Evolutionary conservation across 371 early-diverging fungal genomes (phyloP).

Genomic region (Lichtheimia hyalospora): DNA sequence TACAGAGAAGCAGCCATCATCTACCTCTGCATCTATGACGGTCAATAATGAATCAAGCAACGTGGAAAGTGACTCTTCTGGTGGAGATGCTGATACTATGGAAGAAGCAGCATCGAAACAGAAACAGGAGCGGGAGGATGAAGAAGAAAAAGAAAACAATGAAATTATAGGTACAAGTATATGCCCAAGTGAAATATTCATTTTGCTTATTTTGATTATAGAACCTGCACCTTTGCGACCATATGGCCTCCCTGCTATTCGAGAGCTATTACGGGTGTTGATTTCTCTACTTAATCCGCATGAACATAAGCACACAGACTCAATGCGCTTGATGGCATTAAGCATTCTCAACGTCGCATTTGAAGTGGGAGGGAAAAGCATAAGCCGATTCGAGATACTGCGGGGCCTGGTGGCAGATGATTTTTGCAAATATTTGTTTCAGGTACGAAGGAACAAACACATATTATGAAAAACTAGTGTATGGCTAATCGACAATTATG

Average conservation of each 20-base stretch:
- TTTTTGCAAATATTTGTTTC: conserved; percentile 84
- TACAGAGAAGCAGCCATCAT: too few relatives aligned
- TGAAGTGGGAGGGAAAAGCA: conserved; percentile 81
- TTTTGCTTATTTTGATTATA: not conserved
- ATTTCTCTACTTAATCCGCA: conserved; percentile 89
- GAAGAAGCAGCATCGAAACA: conserved; percentile 7
- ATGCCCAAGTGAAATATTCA: not conserved
- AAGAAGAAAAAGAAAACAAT: not conserved
- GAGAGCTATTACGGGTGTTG: conserved; percentile 87
- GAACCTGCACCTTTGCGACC: conserved; percentile 35
- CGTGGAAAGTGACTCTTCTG: not conserved
- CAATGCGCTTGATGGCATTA: conserved; percentile 88
- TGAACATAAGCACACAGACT: conserved; percentile 90
- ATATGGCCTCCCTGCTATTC: conserved; percentile 84
- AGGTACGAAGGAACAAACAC: conserved; percentile 40
- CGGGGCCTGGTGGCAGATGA: conserved; percentile 79
- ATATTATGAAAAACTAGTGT: not conserved
- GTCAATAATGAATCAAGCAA: too few relatives aligned
- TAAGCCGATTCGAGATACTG: conserved; percentile 70
- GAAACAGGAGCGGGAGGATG: conserved; percentile 2
- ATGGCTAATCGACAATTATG: not conserved
- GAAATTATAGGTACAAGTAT: not conserved
- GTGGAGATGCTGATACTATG: conserved; percentile 6
- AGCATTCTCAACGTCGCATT: conserved; percentile 77
- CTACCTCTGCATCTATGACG: too few relatives aligned